These are phyloP conservation scores for Favolaschia claudopus DNA, from an alignment of 768 basidiomycete genomes.

Conservation along the genomic window DNA sequence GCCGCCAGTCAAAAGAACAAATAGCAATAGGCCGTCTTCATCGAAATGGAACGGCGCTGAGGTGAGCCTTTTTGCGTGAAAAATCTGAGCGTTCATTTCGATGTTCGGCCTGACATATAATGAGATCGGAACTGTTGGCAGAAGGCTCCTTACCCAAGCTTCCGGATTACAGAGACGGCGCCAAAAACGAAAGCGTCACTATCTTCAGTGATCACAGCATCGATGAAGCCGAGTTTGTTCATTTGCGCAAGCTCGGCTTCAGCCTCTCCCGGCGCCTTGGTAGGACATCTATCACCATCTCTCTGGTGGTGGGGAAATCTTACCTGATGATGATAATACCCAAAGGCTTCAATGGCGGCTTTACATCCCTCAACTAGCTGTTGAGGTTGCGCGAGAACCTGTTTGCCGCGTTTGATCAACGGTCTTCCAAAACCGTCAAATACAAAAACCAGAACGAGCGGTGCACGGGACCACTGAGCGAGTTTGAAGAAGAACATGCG, in stretches of 20 bases:
- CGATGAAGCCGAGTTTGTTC: neutral
- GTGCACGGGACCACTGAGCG: neutral
- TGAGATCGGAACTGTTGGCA: no score
- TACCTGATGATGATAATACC: neutral
- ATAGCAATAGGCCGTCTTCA: neutral
- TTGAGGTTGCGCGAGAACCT: neutral
- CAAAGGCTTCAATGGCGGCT: neutral
- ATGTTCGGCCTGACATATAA: no score
- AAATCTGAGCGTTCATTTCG: no score
- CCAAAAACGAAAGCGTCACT: conserved; percentile 4
- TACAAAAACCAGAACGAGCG: neutral
- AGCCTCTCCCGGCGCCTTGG: conserved; percentile 10
- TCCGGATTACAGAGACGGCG: neutral
- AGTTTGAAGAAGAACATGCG: neutral
- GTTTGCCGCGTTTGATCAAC: neutral
- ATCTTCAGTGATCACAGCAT: conserved; percentile 5
- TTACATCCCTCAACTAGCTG: neutral
- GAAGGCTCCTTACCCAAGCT: neutral
- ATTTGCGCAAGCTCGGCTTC: conserved; percentile 6
- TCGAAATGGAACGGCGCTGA: neutral
- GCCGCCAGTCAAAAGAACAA: neutral
- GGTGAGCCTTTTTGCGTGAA: no score
- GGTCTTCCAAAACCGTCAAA: conserved; percentile 8
- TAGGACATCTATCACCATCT: neutral
- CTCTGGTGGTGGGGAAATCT: neutral